Evolutionary conservation across 2,329 filamentous ascomycete species (phyloP), one percentile per base, ranked within the genome.

Genomic region (Beauveria sp.): DNA sequence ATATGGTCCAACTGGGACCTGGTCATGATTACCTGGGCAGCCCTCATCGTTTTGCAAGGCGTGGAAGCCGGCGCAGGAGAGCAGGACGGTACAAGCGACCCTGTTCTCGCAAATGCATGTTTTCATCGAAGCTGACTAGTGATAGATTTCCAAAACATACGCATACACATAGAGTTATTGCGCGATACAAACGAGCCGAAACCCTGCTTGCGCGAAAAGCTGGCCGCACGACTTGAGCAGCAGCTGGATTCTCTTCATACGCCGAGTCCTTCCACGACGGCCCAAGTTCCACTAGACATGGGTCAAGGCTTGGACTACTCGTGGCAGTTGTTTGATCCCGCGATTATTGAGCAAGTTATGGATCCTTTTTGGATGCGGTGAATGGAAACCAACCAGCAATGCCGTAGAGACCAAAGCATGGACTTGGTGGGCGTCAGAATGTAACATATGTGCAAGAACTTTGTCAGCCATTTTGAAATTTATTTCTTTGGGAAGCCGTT

Each of bases 1-100:
- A 78, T 78, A 60, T 78, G 75, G 76, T 71, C 74, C 4, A 78
- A 78, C 50, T 78, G 74, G 71, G 76, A 78, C 47, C 66, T 78
- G 0, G 71, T 77, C 22, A 74, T 78, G 65, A 78, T 78, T 56
- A 77, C 75, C 0, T 77, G 75, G 75, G 75, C 76, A 6, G 75
- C 75, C 2, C 65, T 78, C 9, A 74, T 78, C n/a, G 74, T 78
- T 1, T 65, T 78, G 1, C 75, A 77, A 62, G 76, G 71, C 2
- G 68, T 76, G 3, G 73, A 77, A 61, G 74, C 73, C 1, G 75
- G 75, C 0, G 71, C 73, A 10, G 74, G 74, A 0, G 74, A 78
- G 57, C 63, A 68, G 2, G 73, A 75, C 28, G 73, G 74, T 75
- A 65, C 22, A 3, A 24, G 22, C 22, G 22, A 24, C 22, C 22